Percentiles rank a stretch among this genome's conserved stretches.
phyloP scores from a whole-genome alignment of 768 basidiomycete species.

The Hericium coralloides region DNA sequence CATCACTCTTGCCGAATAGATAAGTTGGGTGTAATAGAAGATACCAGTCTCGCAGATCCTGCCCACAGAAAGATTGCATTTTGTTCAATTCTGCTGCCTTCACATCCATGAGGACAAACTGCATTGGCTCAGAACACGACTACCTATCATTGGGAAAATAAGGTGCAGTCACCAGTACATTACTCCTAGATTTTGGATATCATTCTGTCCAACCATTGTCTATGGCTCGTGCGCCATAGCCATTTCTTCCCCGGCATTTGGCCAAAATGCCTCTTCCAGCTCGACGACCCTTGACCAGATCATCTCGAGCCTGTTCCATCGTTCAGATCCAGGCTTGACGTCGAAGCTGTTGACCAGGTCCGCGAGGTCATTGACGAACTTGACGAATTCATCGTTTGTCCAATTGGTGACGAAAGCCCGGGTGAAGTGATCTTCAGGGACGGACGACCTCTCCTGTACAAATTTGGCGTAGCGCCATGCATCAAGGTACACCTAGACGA shows the following conservation, averaged over 20 bases:
- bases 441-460: not conserved
- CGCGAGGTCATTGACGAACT: conserved; percentile 43
- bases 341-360: conserved; percentile 36
- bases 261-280: conserved; percentile 57
- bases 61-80: too few species aligned
- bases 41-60: too few species aligned
- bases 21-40: too few species aligned
- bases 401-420: conserved; percentile 52
- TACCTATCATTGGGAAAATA: too few species aligned
- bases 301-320: conserved; percentile 33
- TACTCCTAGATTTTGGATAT: too few species aligned
- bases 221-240: not conserved
- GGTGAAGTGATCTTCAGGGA: conserved; percentile 23
- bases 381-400: conserved; percentile 44
- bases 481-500: conserved; percentile 52
- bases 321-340: conserved; percentile 26
- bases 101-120: too few species aligned
- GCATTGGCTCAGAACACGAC: too few species aligned
- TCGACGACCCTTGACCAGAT: conserved; percentile 54
- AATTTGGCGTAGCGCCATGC: conserved; percentile 49
- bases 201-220: too few species aligned
- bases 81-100: too few species aligned
- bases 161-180: too few species aligned
- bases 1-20: conserved; percentile 8
- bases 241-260: conserved; percentile 30